These are phyloP conservation scores for Amphirosellinia nigrospora DNA, from an alignment of 495 filamentous ascomycete genomes.

Conservation along the genomic window DNA sequence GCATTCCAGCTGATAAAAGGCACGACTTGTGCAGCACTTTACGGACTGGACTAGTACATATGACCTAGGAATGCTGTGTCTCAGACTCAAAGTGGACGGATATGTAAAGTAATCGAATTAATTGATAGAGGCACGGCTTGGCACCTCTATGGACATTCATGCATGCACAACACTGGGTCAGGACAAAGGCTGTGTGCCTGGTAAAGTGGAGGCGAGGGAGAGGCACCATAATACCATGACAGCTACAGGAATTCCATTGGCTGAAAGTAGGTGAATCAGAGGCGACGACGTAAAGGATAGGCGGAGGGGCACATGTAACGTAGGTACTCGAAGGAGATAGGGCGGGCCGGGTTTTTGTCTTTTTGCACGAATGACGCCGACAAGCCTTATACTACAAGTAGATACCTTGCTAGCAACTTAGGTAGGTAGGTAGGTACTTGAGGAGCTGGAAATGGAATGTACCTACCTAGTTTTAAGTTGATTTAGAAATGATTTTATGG, in stretches of 20 bases:
- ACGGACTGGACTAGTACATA: background rate
- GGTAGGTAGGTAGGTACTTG: background rate
- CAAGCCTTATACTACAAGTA: no score
- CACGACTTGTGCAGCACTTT: background rate
- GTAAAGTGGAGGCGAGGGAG: constrained; percentile 36
- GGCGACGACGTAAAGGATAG: constrained; percentile 16
- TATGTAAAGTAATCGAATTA: background rate
- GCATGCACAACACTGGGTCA: constrained; percentile 25
- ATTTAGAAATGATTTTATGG: no score
- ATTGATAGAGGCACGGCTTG: constrained; percentile 21
- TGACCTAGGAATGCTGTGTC: background rate
- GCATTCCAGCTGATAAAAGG: background rate
- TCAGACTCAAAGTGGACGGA: constrained; percentile 6
- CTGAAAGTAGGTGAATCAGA: background rate
- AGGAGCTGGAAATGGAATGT: no score
- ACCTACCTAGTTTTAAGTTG: no score
- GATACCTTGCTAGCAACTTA: no score
- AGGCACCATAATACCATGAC: background rate
- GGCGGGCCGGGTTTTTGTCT: background rate
- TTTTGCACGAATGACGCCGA: constrained; percentile 3
- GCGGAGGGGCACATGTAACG: background rate
- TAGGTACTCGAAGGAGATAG: background rate
- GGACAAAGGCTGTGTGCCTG: constrained; percentile 44
- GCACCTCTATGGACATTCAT: constrained; percentile 25
- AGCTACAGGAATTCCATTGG: background rate